Conservation (phyloP, 2,329 filamentous ascomycete genomes). For the Epichloe uncinata region DNA sequence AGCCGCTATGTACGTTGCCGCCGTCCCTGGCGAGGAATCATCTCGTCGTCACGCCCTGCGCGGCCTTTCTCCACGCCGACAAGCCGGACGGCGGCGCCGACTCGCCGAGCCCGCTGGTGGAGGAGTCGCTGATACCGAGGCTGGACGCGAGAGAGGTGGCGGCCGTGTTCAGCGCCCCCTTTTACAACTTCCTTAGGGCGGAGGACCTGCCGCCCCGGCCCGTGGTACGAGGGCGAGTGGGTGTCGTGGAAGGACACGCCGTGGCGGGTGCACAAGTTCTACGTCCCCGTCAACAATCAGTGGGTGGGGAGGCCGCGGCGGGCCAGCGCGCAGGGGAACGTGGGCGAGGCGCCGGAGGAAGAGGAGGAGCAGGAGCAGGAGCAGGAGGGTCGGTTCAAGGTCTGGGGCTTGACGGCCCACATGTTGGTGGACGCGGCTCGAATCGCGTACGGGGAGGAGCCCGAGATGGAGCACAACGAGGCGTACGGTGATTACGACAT, state of each 20-base stretch:
- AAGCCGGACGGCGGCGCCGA: slow-evolving; percentile 20
- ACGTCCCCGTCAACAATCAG: slow-evolving; percentile 66
- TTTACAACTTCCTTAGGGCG: slow-evolving; percentile 64
- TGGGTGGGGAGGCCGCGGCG: slow-evolving; percentile 47
- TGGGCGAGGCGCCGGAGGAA: slow-evolving; percentile 32
- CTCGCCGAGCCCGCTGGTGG: slow-evolving; percentile 33
- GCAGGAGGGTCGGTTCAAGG: slow-evolving; percentile 53
- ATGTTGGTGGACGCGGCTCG: slow-evolving; percentile 81
- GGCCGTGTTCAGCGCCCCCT: slow-evolving; percentile 89
- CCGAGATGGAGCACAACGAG: slow-evolving; percentile 62
- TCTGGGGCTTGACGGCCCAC: slow-evolving; percentile 90
- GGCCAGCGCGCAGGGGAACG: slow-evolving; percentile 28
- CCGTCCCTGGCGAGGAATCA: slow-evolving; percentile 61
- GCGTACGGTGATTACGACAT: slow-evolving; percentile 40
- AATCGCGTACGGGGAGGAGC: slow-evolving; percentile 69
- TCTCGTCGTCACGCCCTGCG: slow-evolving; percentile 60
- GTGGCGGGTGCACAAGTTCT: slow-evolving; percentile 90
- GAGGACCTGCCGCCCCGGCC: slow-evolving; percentile 38
- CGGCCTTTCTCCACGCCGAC: slow-evolving; percentile 61
- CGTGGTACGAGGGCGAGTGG: slow-evolving; percentile 84
- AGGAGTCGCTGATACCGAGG: slow-evolving; percentile 61
- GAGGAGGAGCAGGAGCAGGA: too few species aligned
- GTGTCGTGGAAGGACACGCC: slow-evolving; percentile 59
- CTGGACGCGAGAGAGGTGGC: slow-evolving; percentile 86
- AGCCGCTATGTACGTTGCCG: slow-evolving; percentile 77